Evolutionary conservation across 805 yeast species (phyloP).

Genomic region (Hanseniaspora clermontiae): DNA sequence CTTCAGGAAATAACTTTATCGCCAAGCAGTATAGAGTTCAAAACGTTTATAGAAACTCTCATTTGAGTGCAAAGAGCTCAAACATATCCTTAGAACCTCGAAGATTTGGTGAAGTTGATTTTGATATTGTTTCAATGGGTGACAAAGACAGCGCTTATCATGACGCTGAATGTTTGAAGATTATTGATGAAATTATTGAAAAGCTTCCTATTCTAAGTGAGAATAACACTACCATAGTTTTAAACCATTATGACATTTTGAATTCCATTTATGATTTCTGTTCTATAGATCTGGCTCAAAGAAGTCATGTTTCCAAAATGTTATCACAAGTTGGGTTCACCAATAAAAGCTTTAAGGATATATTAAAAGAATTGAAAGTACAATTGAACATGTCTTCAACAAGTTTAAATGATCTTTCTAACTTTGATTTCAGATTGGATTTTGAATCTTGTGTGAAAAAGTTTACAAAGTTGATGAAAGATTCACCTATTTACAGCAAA

Average conservation of each 20-base stretch:
- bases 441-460: constrained; percentile 51
- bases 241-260: constrained; percentile 73
- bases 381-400: constrained; percentile 72
- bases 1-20: constrained; percentile 24
- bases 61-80: constrained; percentile 26
- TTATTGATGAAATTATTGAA: constrained; percentile 58
- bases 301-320: constrained; percentile 52
- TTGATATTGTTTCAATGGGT: constrained; percentile 58
- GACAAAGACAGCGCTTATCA: constrained; percentile 40
- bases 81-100: constrained; percentile 56
- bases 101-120: constrained; percentile 69
- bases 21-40: constrained; percentile 61
- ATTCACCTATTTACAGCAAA: constrained; percentile 47
- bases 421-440: constrained; percentile 65
- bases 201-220: constrained; percentile 55
- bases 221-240: constrained; percentile 43
- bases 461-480: constrained; percentile 58
- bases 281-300: constrained; percentile 62
- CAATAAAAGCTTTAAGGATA: constrained; percentile 44
- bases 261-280: constrained; percentile 71
- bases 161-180: constrained; percentile 83
- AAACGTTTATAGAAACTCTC: constrained; percentile 62
- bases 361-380: constrained; percentile 40
- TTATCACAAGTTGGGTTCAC: constrained; percentile 69
- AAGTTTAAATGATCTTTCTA: constrained; percentile 64